A percentile compares a stretch with the other conserved stretches of the same genome.
Evolutionary conservation across 75 land plant species (phyloP).

Genomic region (Picea glauca): DNA sequence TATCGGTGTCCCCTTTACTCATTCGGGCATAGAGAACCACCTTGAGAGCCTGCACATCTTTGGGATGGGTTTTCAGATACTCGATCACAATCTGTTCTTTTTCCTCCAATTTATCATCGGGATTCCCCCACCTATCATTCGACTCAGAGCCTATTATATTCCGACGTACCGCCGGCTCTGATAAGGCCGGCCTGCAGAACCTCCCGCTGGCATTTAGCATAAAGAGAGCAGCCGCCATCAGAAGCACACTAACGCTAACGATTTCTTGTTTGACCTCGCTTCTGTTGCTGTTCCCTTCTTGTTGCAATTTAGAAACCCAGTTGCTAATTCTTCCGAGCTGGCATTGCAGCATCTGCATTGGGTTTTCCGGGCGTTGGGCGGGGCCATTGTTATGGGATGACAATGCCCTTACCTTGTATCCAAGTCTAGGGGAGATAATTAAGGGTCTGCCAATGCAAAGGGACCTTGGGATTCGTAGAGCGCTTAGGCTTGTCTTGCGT

Average conservation of each 20-base stretch:
- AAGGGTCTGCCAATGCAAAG: background rate
- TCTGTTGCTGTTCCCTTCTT: background rate
- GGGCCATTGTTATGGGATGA: no score
- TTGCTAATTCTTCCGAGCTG: background rate
- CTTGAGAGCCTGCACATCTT: constrained; percentile 38
- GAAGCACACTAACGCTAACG: background rate
- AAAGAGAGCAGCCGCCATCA: background rate
- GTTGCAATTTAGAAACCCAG: no score
- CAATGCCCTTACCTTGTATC: background rate
- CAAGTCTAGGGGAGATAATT: background rate
- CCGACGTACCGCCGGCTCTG: background rate
- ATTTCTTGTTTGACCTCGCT: background rate
- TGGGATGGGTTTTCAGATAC: constrained; percentile 12
- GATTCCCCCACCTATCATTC: background rate
- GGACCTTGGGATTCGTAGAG: background rate
- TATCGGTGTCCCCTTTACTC: constrained; percentile 36
- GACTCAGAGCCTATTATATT: background rate
- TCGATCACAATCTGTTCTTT: constrained; percentile 29
- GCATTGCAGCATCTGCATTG: background rate
- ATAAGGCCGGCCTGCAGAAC: constrained; percentile 4
- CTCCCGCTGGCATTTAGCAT: background rate
- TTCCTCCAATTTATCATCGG: background rate
- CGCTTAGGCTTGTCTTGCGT: background rate
- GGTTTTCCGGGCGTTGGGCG: background rate
- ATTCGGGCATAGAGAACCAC: constrained; percentile 37